phyloP scores from a whole-genome alignment of 1,284 basidiomycete species.

The Papiliotrema fonsecae region DNA sequence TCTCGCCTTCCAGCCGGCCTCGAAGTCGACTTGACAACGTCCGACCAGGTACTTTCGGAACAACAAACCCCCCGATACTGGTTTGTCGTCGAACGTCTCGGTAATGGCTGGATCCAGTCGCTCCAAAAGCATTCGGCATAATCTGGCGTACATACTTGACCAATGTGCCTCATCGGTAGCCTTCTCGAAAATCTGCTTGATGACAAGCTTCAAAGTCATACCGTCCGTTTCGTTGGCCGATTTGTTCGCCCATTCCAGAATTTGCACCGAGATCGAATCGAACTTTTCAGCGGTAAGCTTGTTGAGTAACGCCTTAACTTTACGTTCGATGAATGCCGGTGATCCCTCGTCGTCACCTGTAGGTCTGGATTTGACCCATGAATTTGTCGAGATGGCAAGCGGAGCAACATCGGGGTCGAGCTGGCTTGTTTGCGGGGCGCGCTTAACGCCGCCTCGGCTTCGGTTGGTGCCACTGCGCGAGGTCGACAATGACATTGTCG shows the following conservation, averaged over 20 bases:
- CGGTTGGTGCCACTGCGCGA: slow-evolving; percentile 30
- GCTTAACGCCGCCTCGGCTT: slow-evolving; percentile 40
- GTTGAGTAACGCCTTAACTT: slow-evolving; percentile 90
- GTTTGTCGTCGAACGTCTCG: slow-evolving; percentile 82
- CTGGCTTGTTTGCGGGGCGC: slow-evolving; percentile 36
- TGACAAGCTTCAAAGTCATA: slow-evolving; percentile 89
- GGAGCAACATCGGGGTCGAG: slow-evolving; percentile 60
- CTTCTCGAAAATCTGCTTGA: slow-evolving; percentile 93
- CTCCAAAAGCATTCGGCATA: slow-evolving; percentile 92
- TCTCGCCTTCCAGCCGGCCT: slow-evolving; percentile 65
- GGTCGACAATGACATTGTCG: slow-evolving; percentile 22
- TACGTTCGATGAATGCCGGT: slow-evolving; percentile 80
- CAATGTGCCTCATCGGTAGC: slow-evolving; percentile 92
- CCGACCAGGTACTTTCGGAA: slow-evolving; percentile 88
- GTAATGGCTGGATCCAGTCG: slow-evolving; percentile 77
- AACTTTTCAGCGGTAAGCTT: slow-evolving; percentile 97
- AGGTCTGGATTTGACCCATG: slow-evolving; percentile 60
- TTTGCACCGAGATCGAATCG: slow-evolving; percentile 88
- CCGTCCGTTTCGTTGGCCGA: slow-evolving; percentile 89
- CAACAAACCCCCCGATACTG: slow-evolving; percentile 76
- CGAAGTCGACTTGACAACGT: slow-evolving; percentile 91
- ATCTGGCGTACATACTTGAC: slow-evolving; percentile 94
- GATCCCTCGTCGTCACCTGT: slow-evolving; percentile 58
- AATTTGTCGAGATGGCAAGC: slow-evolving; percentile 70
- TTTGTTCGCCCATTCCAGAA: slow-evolving; percentile 91